Evolutionary conservation across 2,329 filamentous ascomycete genomes (phyloP).

Genomic region (Beauveria australis): DNA sequence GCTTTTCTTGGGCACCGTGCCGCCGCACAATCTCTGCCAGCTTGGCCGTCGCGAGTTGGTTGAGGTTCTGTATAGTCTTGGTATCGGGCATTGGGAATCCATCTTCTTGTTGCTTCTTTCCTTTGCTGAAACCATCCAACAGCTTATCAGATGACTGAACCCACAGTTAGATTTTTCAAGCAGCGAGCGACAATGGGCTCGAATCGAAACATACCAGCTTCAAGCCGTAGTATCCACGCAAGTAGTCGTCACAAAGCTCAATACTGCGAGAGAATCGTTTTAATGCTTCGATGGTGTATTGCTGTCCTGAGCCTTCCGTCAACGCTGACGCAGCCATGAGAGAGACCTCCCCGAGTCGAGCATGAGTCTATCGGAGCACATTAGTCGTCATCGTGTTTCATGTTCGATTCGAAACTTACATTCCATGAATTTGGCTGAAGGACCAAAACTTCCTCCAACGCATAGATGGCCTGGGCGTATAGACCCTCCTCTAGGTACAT

Average conservation of each 20-base stretch:
- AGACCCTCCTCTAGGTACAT: slow-evolving; percentile 74
- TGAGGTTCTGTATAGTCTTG: slow-evolving; percentile 56
- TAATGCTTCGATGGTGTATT: slow-evolving; percentile 61
- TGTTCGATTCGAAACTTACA: slow-evolving; percentile 44
- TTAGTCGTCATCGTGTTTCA: neutral
- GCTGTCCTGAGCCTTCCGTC: slow-evolving; percentile 32
- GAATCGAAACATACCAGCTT: slow-evolving; percentile 51
- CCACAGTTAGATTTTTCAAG: slow-evolving; percentile 9
- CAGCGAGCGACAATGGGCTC: neutral
- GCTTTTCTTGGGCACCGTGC: slow-evolving; percentile 49
- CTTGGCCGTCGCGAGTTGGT: slow-evolving; percentile 64
- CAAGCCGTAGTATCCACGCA: slow-evolving; percentile 87
- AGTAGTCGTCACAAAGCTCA: slow-evolving; percentile 87
- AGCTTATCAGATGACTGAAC: slow-evolving; percentile 42
- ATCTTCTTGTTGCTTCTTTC: slow-evolving; percentile 40
- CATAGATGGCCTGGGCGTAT: slow-evolving; percentile 76
- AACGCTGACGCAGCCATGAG: slow-evolving; percentile 57
- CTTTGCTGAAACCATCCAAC: slow-evolving; percentile 34
- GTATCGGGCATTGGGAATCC: slow-evolving; percentile 47
- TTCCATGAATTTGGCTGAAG: slow-evolving; percentile 92
- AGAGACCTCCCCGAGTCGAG: slow-evolving; percentile 73
- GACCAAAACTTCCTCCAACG: slow-evolving; percentile 82
- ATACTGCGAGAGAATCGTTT: slow-evolving; percentile 84
- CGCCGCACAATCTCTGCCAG: slow-evolving; percentile 68
- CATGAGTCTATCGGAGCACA: slow-evolving; percentile 59